phyloP scores from a whole-genome alignment of 2,329 filamentous ascomycete genomes.

The Stachybotrys chartarum region DNA sequence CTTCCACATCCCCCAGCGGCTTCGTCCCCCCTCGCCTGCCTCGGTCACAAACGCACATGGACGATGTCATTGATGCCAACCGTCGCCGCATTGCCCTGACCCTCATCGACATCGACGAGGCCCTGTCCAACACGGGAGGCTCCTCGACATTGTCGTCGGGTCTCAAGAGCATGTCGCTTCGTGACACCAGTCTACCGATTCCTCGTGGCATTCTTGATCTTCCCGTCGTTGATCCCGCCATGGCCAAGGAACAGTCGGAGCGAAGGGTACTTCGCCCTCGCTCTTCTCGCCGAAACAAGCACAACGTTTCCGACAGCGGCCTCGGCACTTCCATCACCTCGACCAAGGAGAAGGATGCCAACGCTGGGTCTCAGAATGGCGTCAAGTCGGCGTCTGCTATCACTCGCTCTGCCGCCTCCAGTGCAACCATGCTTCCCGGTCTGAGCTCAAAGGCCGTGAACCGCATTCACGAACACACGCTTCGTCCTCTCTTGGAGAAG shows the following conservation, averaged over 20 bases:
- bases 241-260: conserved; percentile 35
- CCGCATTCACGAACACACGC: conserved; percentile 72
- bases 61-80: conserved; percentile 65
- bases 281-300: conserved; percentile 48
- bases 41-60: conserved; percentile 62
- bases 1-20: conserved; percentile 26
- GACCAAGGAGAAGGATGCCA: conserved; percentile 41
- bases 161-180: conserved; percentile 26
- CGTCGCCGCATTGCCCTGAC: conserved; percentile 62
- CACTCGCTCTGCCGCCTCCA: conserved; percentile 50
- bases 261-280: conserved; percentile 47
- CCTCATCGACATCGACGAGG: conserved; percentile 58
- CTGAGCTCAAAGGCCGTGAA: conserved; percentile 64
- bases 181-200: conserved; percentile 51
- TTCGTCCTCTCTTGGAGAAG: conserved; percentile 71
- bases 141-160: conserved; percentile 29
- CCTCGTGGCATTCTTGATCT: conserved; percentile 53
- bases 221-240: conserved; percentile 43
- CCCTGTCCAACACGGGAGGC: conserved; percentile 38
- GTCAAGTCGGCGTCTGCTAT: conserved; percentile 45
- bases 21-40: conserved; percentile 49
- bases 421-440: conserved; percentile 44
- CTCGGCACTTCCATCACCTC: conserved; percentile 75
- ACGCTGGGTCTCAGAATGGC: conserved; percentile 31
- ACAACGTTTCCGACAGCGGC: conserved; percentile 79